Evolutionary conservation across 2,329 filamentous ascomycete species (phyloP).

Genomic region (Apiospora phragmitis): DNA sequence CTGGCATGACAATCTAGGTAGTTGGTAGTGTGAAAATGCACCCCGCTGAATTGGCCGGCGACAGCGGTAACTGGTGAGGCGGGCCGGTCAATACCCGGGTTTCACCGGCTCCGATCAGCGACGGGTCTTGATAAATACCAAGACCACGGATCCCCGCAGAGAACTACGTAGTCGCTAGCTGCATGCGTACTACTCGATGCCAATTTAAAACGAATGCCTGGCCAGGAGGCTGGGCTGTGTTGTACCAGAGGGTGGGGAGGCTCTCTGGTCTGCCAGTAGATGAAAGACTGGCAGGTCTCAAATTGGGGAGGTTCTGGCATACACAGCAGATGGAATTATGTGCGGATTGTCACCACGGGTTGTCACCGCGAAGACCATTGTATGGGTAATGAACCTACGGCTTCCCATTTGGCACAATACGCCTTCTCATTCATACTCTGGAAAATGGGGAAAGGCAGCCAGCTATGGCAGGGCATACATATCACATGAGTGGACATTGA

Average conservation of each 20-base stretch:
- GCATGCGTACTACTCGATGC: too few relatives aligned
- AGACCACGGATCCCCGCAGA: not conserved
- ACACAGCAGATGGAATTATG: not conserved
- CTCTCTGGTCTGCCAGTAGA: not conserved
- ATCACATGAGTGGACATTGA: not conserved
- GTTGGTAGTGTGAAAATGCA: not conserved
- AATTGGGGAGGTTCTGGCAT: not conserved
- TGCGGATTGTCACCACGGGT: not conserved
- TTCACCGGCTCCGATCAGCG: not conserved
- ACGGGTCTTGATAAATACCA: conserved; percentile 1
- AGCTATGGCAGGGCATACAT: not conserved
- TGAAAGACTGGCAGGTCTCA: too few relatives aligned
- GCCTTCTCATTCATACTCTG: not conserved
- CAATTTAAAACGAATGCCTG: too few relatives aligned
- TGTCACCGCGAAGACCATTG: not conserved
- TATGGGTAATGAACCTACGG: not conserved
- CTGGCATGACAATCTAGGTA: not conserved
- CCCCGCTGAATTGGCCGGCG: not conserved
- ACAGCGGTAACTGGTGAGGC: not conserved
- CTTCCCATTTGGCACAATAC: not conserved
- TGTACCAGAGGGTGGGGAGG: too few relatives aligned
- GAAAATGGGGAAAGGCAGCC: not conserved
- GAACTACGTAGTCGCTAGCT: not conserved
- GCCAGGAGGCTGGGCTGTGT: too few relatives aligned
- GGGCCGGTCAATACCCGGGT: not conserved